These are phyloP conservation scores for Primulina tabacum DNA, from an alignment of 257 asterid species.

Conservation along the genomic window DNA sequence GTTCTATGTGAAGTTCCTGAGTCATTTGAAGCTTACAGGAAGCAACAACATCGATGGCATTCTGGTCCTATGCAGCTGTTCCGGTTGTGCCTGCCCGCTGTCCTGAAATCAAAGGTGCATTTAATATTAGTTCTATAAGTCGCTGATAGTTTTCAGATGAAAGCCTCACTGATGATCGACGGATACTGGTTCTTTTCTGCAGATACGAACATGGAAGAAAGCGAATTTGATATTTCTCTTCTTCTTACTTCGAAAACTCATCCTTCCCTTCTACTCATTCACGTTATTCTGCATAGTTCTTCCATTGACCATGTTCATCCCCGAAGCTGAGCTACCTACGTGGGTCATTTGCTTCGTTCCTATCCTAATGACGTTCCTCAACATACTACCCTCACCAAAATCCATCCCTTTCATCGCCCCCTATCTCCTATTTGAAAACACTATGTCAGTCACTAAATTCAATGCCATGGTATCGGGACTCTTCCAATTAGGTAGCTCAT, in stretches of 20 bases:
- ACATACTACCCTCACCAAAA: constrained; percentile 57
- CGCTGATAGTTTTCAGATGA: background rate
- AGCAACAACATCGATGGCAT: constrained; percentile 81
- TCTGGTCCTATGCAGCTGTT: constrained; percentile 84
- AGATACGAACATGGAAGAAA: constrained; percentile 70
- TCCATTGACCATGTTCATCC: constrained; percentile 67
- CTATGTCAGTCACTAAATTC: constrained; percentile 73
- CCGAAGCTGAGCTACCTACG: constrained; percentile 60
- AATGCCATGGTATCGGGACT: constrained; percentile 67
- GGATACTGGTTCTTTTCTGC: constrained; percentile 20
- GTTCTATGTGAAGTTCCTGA: constrained; percentile 72
- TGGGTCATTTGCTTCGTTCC: constrained; percentile 66
- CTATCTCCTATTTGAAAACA: constrained; percentile 64
- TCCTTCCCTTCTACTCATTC: constrained; percentile 77
- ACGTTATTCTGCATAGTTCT: constrained; percentile 64
- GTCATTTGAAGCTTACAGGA: constrained; percentile 68
- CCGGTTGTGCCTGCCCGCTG: constrained; percentile 61
- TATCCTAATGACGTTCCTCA: constrained; percentile 50
- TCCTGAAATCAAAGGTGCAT: constrained; percentile 54
- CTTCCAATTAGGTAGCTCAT: constrained; percentile 65
- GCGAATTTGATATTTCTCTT: constrained; percentile 60
- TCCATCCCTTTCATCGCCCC: constrained; percentile 71
- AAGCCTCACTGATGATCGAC: background rate
- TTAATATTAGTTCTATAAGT: background rate
- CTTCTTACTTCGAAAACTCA: constrained; percentile 60